Evolutionary conservation across 208 protist genomes (phyloP).

Genomic region (Acanthamoeba lenticulata): DNA sequence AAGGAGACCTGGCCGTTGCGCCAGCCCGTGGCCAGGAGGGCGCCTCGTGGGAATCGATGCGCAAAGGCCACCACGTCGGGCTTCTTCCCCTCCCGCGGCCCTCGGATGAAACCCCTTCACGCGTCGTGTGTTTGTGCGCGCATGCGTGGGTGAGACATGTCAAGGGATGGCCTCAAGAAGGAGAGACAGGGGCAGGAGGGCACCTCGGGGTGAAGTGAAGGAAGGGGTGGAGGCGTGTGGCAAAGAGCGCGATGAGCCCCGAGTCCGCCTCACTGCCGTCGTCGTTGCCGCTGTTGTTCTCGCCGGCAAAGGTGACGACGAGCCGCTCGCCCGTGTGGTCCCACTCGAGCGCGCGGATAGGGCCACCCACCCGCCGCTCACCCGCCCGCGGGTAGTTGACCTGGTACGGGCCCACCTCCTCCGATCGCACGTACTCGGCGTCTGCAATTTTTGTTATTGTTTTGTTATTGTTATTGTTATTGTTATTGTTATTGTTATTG

Average conservation of each 20-base stretch:
- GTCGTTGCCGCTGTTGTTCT: too few species aligned
- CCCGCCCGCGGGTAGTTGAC: not conserved
- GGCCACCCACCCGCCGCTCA: not conserved
- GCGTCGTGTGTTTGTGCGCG: too few species aligned
- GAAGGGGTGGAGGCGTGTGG: not conserved
- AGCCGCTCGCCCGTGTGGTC: constrained; percentile 19
- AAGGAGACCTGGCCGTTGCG: constrained; percentile 20
- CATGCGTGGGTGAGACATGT: too few species aligned
- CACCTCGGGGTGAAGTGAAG: constrained; percentile 2
- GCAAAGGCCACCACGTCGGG: constrained; percentile 32
- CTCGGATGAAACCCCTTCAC: constrained; percentile 26
- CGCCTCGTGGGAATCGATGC: not conserved
- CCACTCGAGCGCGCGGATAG: not conserved
- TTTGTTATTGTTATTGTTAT: too few species aligned
- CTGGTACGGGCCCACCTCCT: constrained; percentile 27
- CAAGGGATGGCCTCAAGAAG: too few species aligned
- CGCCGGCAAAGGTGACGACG: constrained; percentile 3
- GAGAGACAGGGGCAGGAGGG: not conserved
- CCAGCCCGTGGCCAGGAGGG: constrained; percentile 3
- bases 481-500: too few species aligned
- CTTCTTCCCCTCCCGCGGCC: not conserved
- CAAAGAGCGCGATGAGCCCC: constrained; percentile 5
- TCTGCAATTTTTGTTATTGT: not conserved
- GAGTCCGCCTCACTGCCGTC: not conserved
- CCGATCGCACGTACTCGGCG: not conserved